phyloP scores from a whole-genome alignment of 495 filamentous ascomycete species.

The Peziza echinospora region DNA sequence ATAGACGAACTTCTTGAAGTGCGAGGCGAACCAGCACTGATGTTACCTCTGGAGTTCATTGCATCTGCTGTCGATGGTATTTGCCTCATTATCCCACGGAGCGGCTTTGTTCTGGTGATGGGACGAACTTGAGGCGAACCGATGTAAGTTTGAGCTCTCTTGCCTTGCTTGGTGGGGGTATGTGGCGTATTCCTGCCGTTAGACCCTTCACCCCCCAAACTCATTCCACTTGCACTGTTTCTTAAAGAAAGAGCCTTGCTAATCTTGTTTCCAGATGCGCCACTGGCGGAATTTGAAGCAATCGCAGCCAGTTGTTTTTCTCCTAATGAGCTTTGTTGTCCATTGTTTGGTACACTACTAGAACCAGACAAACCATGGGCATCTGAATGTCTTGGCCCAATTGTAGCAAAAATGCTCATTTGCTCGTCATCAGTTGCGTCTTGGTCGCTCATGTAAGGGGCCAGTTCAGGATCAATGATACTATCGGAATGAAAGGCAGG shows the following conservation, averaged over 20 bases:
- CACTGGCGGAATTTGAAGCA: not conserved
- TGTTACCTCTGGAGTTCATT: not conserved
- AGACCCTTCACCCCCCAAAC: not conserved
- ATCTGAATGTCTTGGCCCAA: conserved; percentile 23
- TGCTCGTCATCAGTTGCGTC: conserved; percentile 83
- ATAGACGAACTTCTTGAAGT: conserved; percentile 57
- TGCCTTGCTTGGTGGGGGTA: not conserved
- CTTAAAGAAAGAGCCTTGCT: not conserved
- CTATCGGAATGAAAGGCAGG: conserved; percentile 92
- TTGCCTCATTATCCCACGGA: conserved; percentile 13
- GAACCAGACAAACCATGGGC: too few relatives aligned
- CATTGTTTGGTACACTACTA: not conserved
- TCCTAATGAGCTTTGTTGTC: not conserved
- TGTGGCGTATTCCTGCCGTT: not conserved
- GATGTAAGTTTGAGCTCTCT: conserved; percentile 4
- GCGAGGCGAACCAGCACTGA: conserved; percentile 8
- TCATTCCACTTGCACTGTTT: not conserved
- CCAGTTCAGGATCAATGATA: conserved; percentile 91
- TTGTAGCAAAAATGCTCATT: conserved; percentile 60
- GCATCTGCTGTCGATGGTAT: not conserved
- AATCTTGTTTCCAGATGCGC: too few relatives aligned
- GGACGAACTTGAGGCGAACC: conserved; percentile 15
- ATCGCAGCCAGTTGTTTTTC: not conserved
- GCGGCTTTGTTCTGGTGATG: conserved; percentile 14
- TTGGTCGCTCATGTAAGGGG: conserved; percentile 86